Evolutionary conservation across 106 monocot genomes (phyloP).

Genomic region (Apostasia shenzhenica): DNA sequence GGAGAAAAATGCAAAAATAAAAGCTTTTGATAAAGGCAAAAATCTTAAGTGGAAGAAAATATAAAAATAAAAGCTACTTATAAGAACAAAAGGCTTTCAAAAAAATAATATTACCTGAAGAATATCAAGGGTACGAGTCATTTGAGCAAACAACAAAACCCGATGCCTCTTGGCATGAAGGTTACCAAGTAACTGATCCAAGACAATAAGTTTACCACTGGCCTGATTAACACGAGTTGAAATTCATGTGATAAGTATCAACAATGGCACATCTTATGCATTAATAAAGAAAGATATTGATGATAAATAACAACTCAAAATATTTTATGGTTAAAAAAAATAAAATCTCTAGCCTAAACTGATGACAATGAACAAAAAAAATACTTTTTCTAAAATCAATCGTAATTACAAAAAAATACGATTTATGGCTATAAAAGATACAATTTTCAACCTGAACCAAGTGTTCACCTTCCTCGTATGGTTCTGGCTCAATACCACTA

Average conservation of each 20-base stretch:
- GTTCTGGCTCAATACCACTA: constrained; percentile 96
- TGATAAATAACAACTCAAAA: neutral
- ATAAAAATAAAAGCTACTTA: neutral
- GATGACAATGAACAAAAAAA: neutral
- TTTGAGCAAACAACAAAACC: constrained; percentile 91
- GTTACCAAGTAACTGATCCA: constrained; percentile 78
- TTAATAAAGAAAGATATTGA: neutral
- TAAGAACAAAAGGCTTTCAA: neutral
- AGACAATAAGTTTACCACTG: constrained; percentile 78
- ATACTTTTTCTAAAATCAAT: neutral
- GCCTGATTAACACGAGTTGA: constrained; percentile 40
- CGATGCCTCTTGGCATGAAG: constrained; percentile 63
- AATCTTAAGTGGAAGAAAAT: neutral
- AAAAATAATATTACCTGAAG: constrained; percentile 55
- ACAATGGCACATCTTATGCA: neutral
- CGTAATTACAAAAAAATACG: neutral
- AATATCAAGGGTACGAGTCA: constrained; percentile 98
- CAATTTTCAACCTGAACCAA: constrained; percentile 53
- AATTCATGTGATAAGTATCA: neutral
- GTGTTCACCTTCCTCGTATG: constrained; percentile 96
- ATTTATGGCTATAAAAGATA: neutral
- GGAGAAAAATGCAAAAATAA: neutral
- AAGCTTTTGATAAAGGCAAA: neutral
- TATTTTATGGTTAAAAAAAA: neutral
- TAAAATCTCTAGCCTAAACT: neutral